phyloP scores from a whole-genome alignment of 2,329 filamentous ascomycete species.

The Exophiala lecanii-corni region DNA sequence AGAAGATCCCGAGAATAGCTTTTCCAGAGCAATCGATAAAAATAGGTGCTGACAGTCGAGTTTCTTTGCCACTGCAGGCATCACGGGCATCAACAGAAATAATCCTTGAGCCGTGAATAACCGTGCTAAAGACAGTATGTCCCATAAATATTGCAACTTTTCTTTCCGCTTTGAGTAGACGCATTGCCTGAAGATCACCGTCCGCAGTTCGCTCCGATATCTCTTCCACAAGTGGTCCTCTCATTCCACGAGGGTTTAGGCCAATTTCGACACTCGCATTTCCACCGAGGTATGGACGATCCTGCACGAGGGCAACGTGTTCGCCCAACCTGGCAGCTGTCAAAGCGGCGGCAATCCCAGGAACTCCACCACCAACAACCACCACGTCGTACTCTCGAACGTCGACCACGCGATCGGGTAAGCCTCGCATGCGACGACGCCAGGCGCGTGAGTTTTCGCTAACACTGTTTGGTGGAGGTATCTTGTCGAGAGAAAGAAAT shows the following conservation, averaged over 20 bases:
- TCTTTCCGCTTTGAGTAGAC: conserved; percentile 5
- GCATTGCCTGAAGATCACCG: conserved; percentile 6
- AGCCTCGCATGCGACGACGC: conserved; percentile 4
- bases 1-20: conserved; percentile 3
- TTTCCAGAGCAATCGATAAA: conserved; percentile 12
- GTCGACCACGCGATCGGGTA: conserved; percentile 3
- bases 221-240: conserved; percentile 8
- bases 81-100: conserved; percentile 6
- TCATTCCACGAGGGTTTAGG: conserved; percentile 8
- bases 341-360: conserved; percentile 4
- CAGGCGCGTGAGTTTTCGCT: neutral
- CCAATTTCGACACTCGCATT: conserved; percentile 12
- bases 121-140: conserved; percentile 4
- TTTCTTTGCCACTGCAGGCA: conserved; percentile 5
- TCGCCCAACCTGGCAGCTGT: conserved; percentile 9
- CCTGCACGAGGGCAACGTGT: conserved; percentile 7
- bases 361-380: conserved; percentile 7
- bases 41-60: conserved; percentile 3
- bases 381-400: conserved; percentile 6
- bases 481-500: conserved; percentile 3
- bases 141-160: conserved; percentile 8
- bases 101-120: conserved; percentile 1
- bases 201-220: conserved; percentile 5
- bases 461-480: neutral
- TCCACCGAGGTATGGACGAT: conserved; percentile 7